Conservation (phyloP, 192 early-diverging fungal species). For the Irineochytrium annulatum region DNA sequence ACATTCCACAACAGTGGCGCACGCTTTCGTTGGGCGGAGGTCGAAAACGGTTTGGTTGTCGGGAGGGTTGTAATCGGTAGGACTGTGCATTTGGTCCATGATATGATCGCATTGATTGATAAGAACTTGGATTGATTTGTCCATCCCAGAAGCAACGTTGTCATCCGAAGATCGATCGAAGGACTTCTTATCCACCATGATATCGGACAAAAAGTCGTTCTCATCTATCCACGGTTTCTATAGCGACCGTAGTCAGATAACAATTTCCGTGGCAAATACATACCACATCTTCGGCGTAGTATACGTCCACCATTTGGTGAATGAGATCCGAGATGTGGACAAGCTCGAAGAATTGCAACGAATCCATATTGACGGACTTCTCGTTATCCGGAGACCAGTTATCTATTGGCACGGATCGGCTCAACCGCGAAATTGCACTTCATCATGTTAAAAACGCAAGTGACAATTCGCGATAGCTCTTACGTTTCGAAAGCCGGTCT, state of each 20-base stretch:
- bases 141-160: slow-evolving; percentile 85
- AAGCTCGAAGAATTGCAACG: slow-evolving; percentile 86
- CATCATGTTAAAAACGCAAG: neutral
- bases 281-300: slow-evolving; percentile 85
- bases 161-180: slow-evolving; percentile 88
- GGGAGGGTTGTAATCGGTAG: slow-evolving; percentile 72
- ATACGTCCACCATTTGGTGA: slow-evolving; percentile 92
- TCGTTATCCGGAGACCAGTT: slow-evolving; percentile 33
- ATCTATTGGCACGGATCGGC: slow-evolving; percentile 30
- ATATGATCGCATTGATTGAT: slow-evolving; percentile 82
- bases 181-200: slow-evolving; percentile 86
- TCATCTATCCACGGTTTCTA: slow-evolving; percentile 73
- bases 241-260: slow-evolving; percentile 24
- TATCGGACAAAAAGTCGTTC: slow-evolving; percentile 84
- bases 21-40: slow-evolving; percentile 79
- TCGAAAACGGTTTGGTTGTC: slow-evolving; percentile 47
- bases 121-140: slow-evolving; percentile 83
- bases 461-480: neutral
- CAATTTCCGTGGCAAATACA: slow-evolving; percentile 3
- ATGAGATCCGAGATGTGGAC: slow-evolving; percentile 91
- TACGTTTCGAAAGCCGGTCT: slow-evolving; percentile 62
- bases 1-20: slow-evolving; percentile 69
- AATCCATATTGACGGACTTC: slow-evolving; percentile 51
- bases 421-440: slow-evolving; percentile 42
- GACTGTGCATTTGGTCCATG: slow-evolving; percentile 63